These are phyloP conservation scores for Rosellinia necatrix DNA, from an alignment of 2,329 filamentous ascomycete genomes.

Conservation along the genomic window DNA sequence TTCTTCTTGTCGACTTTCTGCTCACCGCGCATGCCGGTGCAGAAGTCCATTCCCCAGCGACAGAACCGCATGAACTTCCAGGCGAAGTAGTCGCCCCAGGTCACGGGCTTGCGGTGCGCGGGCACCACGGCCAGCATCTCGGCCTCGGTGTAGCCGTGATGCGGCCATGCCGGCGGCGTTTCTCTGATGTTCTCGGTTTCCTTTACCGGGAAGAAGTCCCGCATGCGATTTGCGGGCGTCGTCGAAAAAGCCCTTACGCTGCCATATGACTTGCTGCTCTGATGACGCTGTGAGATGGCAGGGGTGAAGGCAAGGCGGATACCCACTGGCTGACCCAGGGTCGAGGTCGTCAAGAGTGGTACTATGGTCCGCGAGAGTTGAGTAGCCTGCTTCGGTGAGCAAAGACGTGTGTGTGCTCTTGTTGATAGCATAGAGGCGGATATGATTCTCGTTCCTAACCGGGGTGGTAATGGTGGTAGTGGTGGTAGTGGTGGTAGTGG, in stretches of 20 bases:
- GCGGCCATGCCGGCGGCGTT: slow-evolving; percentile 70
- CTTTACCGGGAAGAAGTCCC: slow-evolving; percentile 66
- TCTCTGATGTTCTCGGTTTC: slow-evolving; percentile 65
- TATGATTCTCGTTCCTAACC: slow-evolving; percentile 7
- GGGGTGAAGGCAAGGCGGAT: slow-evolving; percentile 38
- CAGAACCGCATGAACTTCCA: slow-evolving; percentile 76
- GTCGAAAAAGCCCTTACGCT: slow-evolving; percentile 53
- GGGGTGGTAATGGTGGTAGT: slow-evolving; percentile 10
- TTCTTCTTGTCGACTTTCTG: slow-evolving; percentile 67
- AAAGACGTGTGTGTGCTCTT: slow-evolving; percentile 39
- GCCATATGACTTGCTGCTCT: slow-evolving; percentile 28
- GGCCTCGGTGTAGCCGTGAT: slow-evolving; percentile 74
- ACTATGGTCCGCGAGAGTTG: slow-evolving; percentile 36
- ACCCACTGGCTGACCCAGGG: slow-evolving; percentile 31
- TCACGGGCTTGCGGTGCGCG: slow-evolving; percentile 75
- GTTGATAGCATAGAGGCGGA: slow-evolving; percentile 39
- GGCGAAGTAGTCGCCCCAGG: slow-evolving; percentile 77
- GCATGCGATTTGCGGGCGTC: slow-evolving; percentile 50
- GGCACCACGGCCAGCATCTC: slow-evolving; percentile 78
- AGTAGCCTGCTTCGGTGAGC: slow-evolving; percentile 38
- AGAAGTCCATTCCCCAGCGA: slow-evolving; percentile 79
- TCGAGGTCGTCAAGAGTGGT: slow-evolving; percentile 32
- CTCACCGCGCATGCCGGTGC: slow-evolving; percentile 72
- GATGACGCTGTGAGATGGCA: slow-evolving; percentile 27
- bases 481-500: too few species aligned